A percentile compares a stretch with the other conserved stretches of the same genome.
These are phyloP conservation scores for Rhizophora apiculata DNA, from an alignment of 345 rosid genomes.

Conservation along the genomic window DNA sequence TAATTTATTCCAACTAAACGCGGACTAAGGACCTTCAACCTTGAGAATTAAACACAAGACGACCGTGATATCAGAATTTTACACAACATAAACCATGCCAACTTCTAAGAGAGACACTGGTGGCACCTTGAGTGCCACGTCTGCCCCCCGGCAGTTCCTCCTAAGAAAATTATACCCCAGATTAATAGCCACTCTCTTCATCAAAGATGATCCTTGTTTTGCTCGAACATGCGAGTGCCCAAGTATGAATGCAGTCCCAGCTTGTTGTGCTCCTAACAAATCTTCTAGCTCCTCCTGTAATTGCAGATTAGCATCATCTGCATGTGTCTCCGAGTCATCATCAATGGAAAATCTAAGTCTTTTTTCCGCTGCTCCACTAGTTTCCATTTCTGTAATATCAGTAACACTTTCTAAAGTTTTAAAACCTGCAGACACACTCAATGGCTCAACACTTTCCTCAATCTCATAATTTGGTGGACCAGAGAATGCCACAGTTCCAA, in stretches of 20 bases:
- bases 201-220: constrained; percentile 87
- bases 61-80: neutral
- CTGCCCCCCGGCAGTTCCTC: constrained; percentile 87
- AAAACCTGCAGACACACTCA: constrained; percentile 67
- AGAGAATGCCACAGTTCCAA: constrained; percentile 50
- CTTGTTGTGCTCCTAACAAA: constrained; percentile 61
- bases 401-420: constrained; percentile 59
- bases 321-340: constrained; percentile 39
- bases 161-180: constrained; percentile 84
- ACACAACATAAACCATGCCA: constrained; percentile 91
- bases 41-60: no score
- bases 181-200: constrained; percentile 70
- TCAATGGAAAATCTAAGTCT: constrained; percentile 72
- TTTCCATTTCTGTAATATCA: constrained; percentile 74
- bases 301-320: constrained; percentile 31
- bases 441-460: constrained; percentile 58
- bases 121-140: constrained; percentile 87
- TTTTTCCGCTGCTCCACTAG: constrained; percentile 25
- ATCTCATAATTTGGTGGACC: constrained; percentile 52
- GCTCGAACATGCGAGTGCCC: constrained; percentile 93
- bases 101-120: constrained; percentile 88
- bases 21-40: no score
- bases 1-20: no score
- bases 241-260: constrained; percentile 83
- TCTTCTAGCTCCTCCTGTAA: constrained; percentile 68